Evolutionary conservation across 139 green algal genomes (phyloP).

Genomic region (Auxenochlorella pyrenoidosa): DNA sequence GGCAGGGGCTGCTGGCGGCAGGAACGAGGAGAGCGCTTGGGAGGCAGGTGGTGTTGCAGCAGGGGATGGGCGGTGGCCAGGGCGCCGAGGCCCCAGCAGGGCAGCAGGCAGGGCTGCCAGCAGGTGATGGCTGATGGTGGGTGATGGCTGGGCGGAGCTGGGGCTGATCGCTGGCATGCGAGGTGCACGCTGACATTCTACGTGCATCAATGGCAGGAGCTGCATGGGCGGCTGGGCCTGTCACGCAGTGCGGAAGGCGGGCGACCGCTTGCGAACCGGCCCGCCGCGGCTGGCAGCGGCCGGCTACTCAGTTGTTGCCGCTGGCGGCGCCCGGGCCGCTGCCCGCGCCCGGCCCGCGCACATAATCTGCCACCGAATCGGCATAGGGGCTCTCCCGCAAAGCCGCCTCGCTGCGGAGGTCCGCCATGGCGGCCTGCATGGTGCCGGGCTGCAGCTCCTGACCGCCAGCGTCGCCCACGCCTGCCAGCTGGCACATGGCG

Average conservation of each 20-base stretch:
- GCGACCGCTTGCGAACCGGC: neutral
- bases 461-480: constrained; percentile 29
- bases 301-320: neutral
- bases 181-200: neutral
- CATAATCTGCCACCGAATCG: constrained; percentile 19
- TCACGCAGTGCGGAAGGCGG: neutral
- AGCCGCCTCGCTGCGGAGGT: constrained; percentile 17
- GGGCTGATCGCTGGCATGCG: too few relatives aligned
- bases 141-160: too few relatives aligned
- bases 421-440: constrained; percentile 7
- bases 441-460: neutral
- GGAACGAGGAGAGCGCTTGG: too few relatives aligned
- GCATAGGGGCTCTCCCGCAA: constrained; percentile 33
- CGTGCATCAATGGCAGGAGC: neutral
- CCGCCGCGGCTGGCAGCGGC: neutral
- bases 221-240: neutral
- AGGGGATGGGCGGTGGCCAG: too few relatives aligned
- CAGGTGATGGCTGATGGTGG: neutral
- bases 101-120: too few relatives aligned
- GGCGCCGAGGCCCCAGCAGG: too few relatives aligned
- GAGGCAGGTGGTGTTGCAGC: too few relatives aligned
- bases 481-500: constrained; percentile 29
- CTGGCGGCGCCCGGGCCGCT: neutral
- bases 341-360: neutral
- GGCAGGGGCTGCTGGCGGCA: too few relatives aligned